Conservation (phyloP, 2,329 filamentous ascomycete species). For the Tolypocladium album region DNA sequence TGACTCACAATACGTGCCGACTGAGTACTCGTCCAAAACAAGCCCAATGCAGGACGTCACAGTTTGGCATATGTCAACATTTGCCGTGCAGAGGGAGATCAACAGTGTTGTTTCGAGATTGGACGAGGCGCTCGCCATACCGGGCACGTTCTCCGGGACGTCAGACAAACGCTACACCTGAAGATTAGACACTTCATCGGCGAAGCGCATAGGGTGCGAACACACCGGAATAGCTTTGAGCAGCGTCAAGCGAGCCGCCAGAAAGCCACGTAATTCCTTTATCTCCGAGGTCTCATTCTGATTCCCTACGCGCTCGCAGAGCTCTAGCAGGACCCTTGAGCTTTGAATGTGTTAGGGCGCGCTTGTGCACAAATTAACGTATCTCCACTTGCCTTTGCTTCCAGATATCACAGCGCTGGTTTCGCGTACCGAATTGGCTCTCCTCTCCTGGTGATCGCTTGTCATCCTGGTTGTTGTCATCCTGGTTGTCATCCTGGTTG, state of each 20-base stretch:
- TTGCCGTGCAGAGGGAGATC: constrained; percentile 53
- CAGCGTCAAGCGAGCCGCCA: constrained; percentile 43
- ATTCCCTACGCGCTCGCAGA: constrained; percentile 37
- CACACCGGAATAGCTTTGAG: constrained; percentile 39
- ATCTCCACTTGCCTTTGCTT: constrained; percentile 32
- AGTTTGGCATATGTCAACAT: constrained; percentile 54
- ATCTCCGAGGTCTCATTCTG: constrained; percentile 33
- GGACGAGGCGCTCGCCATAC: constrained; percentile 40
- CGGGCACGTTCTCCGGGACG: constrained; percentile 41
- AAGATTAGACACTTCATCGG: constrained; percentile 3
- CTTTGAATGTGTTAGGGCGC: constrained; percentile 8
- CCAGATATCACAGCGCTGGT: constrained; percentile 36
- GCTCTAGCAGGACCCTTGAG: constrained; percentile 28
- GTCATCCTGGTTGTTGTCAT: constrained; percentile 10
- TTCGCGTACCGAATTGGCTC: constrained; percentile 12
- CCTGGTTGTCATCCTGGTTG: constrained; percentile 9
- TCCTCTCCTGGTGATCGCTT: constrained; percentile 14
- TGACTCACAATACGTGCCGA: constrained; percentile 39
- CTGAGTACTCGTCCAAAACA: constrained; percentile 50
- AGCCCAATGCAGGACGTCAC: constrained; percentile 51
- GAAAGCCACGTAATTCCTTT: constrained; percentile 40
- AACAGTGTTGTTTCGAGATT: constrained; percentile 53
- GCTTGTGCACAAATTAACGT: neutral
- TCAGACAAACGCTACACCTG: constrained; percentile 39
- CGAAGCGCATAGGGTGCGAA: neutral